Evolutionary conservation across 345 rosid species (phyloP).

Genomic region (Noccaea caerulescens): DNA sequence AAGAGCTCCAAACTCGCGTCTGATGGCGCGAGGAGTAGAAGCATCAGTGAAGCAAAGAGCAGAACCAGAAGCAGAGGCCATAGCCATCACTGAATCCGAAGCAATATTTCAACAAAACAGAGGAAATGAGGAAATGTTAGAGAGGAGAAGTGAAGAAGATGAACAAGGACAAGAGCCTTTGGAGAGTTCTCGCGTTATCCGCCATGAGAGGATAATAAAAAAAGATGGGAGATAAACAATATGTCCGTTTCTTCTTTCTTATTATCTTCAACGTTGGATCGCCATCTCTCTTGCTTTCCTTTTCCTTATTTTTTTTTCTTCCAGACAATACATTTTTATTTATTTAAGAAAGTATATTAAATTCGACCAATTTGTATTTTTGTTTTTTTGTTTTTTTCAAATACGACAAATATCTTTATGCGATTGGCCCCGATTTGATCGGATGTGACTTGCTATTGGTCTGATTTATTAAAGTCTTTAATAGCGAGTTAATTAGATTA

Average conservation of each 20-base stretch:
- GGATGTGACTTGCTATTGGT: slow-evolving; percentile 29
- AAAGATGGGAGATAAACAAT: not conserved
- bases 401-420: slow-evolving; percentile 17
- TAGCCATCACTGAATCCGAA: slow-evolving; percentile 38
- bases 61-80: slow-evolving; percentile 46
- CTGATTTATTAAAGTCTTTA: not conserved
- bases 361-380: not conserved
- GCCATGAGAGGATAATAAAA: slow-evolving; percentile 46
- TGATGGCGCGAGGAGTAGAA: slow-evolving; percentile 22
- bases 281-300: slow-evolving; percentile 41
- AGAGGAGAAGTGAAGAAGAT: slow-evolving; percentile 26
- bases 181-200: slow-evolving; percentile 41
- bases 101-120: not conserved
- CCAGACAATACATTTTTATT: not conserved
- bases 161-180: slow-evolving; percentile 26
- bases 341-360: not conserved
- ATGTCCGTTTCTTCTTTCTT: slow-evolving; percentile 27
- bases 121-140: slow-evolving; percentile 27
- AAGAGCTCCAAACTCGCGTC: slow-evolving; percentile 28
- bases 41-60: slow-evolving; percentile 44
- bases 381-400: not conserved
- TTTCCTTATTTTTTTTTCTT: slow-evolving; percentile 11
- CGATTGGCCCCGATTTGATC: slow-evolving; percentile 20
- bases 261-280: slow-evolving; percentile 50
- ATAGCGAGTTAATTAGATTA: slow-evolving; percentile 1